Evolutionary conservation across 2,329 filamentous ascomycete genomes (phyloP).

Genomic region (Fusarium kyushuense): DNA sequence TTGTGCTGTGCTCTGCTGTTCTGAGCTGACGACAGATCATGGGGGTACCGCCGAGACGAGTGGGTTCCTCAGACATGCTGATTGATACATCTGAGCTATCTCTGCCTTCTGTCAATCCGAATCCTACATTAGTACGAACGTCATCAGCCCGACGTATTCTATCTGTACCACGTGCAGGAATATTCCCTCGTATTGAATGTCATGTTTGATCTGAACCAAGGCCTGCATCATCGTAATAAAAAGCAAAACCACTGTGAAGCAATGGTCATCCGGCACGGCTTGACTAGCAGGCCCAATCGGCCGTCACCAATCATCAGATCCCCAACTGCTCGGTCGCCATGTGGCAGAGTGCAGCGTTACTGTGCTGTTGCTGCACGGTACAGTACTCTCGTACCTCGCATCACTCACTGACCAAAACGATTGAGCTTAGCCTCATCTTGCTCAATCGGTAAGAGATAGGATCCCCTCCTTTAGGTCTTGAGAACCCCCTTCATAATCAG

Average conservation of each 20-base stretch:
- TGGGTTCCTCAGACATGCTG: slow-evolving; percentile 31
- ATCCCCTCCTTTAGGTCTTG: slow-evolving; percentile 8
- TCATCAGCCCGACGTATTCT: slow-evolving; percentile 32
- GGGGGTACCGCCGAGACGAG: slow-evolving; percentile 36
- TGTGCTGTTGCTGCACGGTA: slow-evolving; percentile 7
- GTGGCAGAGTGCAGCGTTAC: slow-evolving; percentile 43
- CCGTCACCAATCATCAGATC: slow-evolving; percentile 31
- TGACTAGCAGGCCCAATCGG: slow-evolving; percentile 15
- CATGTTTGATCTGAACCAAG: slow-evolving; percentile 17
- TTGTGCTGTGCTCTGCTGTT: slow-evolving; percentile 34
- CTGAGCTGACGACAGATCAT: slow-evolving; percentile 45
- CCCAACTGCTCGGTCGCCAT: slow-evolving; percentile 39
- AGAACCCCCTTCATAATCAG: slow-evolving; percentile 18
- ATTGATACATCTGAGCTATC: slow-evolving; percentile 5
- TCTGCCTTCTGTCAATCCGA: not conserved
- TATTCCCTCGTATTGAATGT: slow-evolving; percentile 22
- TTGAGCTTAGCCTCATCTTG: slow-evolving; percentile 33
- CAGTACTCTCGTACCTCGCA: slow-evolving; percentile 24
- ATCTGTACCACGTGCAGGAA: slow-evolving; percentile 19
- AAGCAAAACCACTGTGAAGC: slow-evolving; percentile 3
- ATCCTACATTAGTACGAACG: not conserved
- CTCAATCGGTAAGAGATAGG: slow-evolving; percentile 25
- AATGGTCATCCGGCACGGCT: slow-evolving; percentile 17
- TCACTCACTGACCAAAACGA: slow-evolving; percentile 18
- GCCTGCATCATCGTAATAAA: slow-evolving; percentile 3